Percentiles rank a stretch among this genome's conserved stretches.
Conservation (phyloP, 805 yeast species). For the Schizosaccharomyces octosporus region DNA sequence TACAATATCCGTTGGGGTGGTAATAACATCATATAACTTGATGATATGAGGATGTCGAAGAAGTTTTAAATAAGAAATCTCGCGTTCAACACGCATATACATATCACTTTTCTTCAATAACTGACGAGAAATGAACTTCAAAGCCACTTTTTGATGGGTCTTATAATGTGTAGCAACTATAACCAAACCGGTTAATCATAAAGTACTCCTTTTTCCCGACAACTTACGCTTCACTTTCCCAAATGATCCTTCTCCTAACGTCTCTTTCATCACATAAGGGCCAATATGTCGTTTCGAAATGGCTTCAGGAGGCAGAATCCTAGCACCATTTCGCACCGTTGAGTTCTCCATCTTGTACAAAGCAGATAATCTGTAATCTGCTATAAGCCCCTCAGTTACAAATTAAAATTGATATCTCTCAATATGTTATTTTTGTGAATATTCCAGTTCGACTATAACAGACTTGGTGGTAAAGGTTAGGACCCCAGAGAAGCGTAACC, state of each 20-base stretch:
- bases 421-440: no score
- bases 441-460: no score
- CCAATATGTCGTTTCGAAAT: slow-evolving; percentile 23
- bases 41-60: slow-evolving; percentile 90
- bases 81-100: slow-evolving; percentile 92
- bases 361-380: no score
- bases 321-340: background rate
- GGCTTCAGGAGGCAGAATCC: background rate
- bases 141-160: slow-evolving; percentile 78
- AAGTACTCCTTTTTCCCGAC: background rate
- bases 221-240: slow-evolving; percentile 86
- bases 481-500: no score
- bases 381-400: no score
- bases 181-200: background rate
- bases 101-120: slow-evolving; percentile 82
- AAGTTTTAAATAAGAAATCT: slow-evolving; percentile 65
- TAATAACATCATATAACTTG: slow-evolving; percentile 82
- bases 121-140: slow-evolving; percentile 76
- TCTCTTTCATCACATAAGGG: slow-evolving; percentile 74
- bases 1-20: slow-evolving; percentile 80
- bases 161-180: slow-evolving; percentile 33
- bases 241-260: slow-evolving; percentile 87
- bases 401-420: no score
- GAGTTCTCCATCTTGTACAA: background rate
- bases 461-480: no score